These are phyloP conservation scores for Boletales sp. DNA, from an alignment of 768 basidiomycete genomes.

Conservation along the genomic window DNA sequence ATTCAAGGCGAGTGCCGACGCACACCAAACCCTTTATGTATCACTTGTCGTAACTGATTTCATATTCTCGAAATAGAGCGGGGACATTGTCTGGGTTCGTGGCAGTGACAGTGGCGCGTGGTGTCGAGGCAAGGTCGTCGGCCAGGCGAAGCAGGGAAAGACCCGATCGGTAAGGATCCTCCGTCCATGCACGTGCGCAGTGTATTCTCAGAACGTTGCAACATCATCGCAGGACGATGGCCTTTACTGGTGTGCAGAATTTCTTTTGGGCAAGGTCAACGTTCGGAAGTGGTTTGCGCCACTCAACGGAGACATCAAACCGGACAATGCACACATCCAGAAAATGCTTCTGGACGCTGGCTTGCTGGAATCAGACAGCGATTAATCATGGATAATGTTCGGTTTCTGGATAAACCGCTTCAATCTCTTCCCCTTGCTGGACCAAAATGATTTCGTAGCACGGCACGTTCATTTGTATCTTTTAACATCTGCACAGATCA, in stretches of 20 bases:
- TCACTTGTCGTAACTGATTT: not conserved
- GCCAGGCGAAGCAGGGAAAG: constrained; percentile 40
- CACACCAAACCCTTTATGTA: not conserved
- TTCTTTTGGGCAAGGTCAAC: constrained; percentile 35
- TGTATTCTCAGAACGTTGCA: not conserved
- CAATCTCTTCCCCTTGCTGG: not conserved
- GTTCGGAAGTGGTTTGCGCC: constrained; percentile 62
- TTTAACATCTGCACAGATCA: constrained; percentile 1
- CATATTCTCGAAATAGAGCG: constrained; percentile 29
- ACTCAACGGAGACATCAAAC: constrained; percentile 64
- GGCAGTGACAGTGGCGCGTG: constrained; percentile 45
- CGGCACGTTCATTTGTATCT: constrained; percentile 1
- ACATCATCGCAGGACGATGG: constrained; percentile 40
- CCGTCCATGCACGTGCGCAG: not conserved
- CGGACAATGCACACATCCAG: constrained; percentile 47
- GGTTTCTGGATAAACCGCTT: not conserved
- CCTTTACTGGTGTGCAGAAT: constrained; percentile 50
- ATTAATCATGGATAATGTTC: not conserved
- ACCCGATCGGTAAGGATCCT: constrained; percentile 44
- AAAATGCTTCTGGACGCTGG: constrained; percentile 46
- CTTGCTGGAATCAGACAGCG: constrained; percentile 32
- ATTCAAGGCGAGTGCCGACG: constrained; percentile 38
- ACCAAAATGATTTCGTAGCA: not conserved
- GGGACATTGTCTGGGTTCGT: constrained; percentile 52
- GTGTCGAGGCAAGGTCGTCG: constrained; percentile 46